Percentiles rank a stretch among this genome's conserved stretches.
Evolutionary conservation across 2,329 filamentous ascomycete species (phyloP).

Genomic region (Ilyonectria destructans): DNA sequence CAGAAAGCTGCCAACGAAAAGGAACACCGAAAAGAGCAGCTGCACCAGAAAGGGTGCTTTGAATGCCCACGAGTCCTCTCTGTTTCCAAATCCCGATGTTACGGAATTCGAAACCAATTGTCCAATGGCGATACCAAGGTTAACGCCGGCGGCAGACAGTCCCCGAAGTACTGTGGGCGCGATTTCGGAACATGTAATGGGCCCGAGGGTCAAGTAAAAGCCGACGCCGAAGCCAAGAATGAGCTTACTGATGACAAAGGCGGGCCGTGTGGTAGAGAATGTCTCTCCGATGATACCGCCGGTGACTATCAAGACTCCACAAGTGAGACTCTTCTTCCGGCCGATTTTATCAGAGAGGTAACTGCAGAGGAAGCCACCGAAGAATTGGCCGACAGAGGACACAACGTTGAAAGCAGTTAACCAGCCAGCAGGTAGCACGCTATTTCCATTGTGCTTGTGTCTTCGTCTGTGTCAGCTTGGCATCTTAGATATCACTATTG

Average conservation of each 20-base stretch:
- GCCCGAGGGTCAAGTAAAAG: conserved; percentile 65
- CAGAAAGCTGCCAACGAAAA: conserved; percentile 54
- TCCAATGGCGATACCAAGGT: conserved; percentile 67
- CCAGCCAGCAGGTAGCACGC: conserved; percentile 65
- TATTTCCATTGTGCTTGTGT: conserved; percentile 50
- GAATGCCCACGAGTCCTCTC: conserved; percentile 70
- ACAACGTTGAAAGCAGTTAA: conserved; percentile 64
- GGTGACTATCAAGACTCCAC: conserved; percentile 51
- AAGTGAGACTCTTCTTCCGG: conserved; percentile 52
- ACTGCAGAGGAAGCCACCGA: conserved; percentile 62
- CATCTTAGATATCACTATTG: background rate
- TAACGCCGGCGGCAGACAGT: conserved; percentile 64
- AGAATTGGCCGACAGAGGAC: conserved; percentile 61
- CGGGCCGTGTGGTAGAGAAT: conserved; percentile 49
- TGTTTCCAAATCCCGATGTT: conserved; percentile 68
- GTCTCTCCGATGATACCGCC: conserved; percentile 57
- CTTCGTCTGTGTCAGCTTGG: conserved; percentile 22
- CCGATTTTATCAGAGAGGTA: conserved; percentile 61
- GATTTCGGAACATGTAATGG: conserved; percentile 63
- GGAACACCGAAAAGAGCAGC: conserved; percentile 55
- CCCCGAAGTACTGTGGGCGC: conserved; percentile 65
- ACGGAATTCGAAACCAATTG: conserved; percentile 73
- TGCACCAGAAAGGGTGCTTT: conserved; percentile 60
- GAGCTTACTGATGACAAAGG: conserved; percentile 64
- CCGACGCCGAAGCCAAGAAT: conserved; percentile 63